Percentiles rank a stretch among this genome's conserved stretches.
These are phyloP conservation scores for Cyclotella atomus DNA, from an alignment of 108 stramenopile genomes.

Conservation along the genomic window DNA sequence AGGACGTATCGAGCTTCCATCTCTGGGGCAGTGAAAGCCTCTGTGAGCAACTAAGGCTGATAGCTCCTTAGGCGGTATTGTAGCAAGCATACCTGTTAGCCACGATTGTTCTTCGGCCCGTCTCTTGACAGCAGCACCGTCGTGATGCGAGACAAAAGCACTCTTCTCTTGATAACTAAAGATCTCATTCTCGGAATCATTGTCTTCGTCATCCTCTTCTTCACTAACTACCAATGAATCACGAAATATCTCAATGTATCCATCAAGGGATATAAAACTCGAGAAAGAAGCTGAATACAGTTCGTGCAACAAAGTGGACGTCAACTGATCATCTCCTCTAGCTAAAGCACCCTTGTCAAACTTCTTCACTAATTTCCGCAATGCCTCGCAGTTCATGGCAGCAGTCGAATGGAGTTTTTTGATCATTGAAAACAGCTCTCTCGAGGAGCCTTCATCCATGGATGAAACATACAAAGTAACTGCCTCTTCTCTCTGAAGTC, in stretches of 20 bases:
- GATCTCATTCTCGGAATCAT: slow-evolving; percentile 29
- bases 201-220: slow-evolving; percentile 29
- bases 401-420: slow-evolving; percentile 56
- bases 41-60: slow-evolving; percentile 71
- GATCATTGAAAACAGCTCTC: slow-evolving; percentile 45
- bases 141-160: slow-evolving; percentile 17
- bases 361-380: slow-evolving; percentile 80
- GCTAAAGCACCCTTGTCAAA: slow-evolving; percentile 62
- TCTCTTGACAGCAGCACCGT: slow-evolving; percentile 29
- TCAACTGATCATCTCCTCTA: slow-evolving; percentile 50
- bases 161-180: slow-evolving; percentile 26
- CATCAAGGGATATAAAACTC: slow-evolving; percentile 50
- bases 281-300: slow-evolving; percentile 62
- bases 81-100: slow-evolving; percentile 40
- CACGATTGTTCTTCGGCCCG: slow-evolving; percentile 44
- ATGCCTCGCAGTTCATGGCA: slow-evolving; percentile 65
- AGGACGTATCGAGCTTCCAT: slow-evolving; percentile 64
- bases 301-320: slow-evolving; percentile 54
- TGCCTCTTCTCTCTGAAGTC: slow-evolving; percentile 32
- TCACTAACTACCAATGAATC: slow-evolving; percentile 46
- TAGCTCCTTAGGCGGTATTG: slow-evolving; percentile 23
- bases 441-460: slow-evolving; percentile 34
- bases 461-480: slow-evolving; percentile 32
- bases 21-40: slow-evolving; percentile 70
- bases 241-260: slow-evolving; percentile 56